These are phyloP conservation scores for Wickerhamiella musiphila DNA, from an alignment of 805 yeast species.

Conservation along the genomic window DNA sequence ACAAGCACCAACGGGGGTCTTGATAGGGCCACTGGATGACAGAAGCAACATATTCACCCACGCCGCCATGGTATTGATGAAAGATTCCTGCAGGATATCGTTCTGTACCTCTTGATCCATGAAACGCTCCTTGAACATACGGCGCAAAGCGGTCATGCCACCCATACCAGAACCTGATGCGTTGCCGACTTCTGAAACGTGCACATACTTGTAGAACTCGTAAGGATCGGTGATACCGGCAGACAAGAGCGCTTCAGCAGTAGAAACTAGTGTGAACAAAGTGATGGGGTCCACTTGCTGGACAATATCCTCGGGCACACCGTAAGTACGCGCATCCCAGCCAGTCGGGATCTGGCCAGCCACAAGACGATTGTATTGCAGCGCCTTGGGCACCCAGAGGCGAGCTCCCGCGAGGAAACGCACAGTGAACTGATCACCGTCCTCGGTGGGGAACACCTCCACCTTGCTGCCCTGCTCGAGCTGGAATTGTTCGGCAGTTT, in stretches of 20 bases:
- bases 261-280: constrained; percentile 77
- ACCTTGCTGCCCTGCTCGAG: constrained; percentile 86
- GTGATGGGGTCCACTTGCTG: constrained; percentile 95
- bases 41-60: constrained; percentile 98
- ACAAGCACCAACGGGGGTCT: constrained; percentile 99
- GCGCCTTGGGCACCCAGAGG: constrained; percentile 78
- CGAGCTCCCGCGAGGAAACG: constrained; percentile 84
- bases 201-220: constrained; percentile 96
- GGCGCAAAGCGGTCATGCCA: constrained; percentile 92
- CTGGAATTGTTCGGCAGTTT: constrained; percentile 88
- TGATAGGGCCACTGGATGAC: constrained; percentile 96
- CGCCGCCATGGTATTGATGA: constrained; percentile 97
- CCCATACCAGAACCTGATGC: constrained; percentile 99
- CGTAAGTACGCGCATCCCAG: constrained; percentile 90
- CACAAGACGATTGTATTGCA: constrained; percentile 36
- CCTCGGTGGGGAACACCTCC: constrained; percentile 77
- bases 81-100: constrained; percentile 94
- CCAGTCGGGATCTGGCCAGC: constrained; percentile 97
- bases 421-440: constrained; percentile 83
- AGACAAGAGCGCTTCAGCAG: constrained; percentile 83
- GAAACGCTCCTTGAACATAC: constrained; percentile 94
- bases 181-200: constrained; percentile 96
- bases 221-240: constrained; percentile 97
- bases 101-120: constrained; percentile 88
- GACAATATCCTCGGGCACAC: constrained; percentile 84